Conservation (phyloP, 2,329 filamentous ascomycete species). For the Botrytis galanthina region DNA sequence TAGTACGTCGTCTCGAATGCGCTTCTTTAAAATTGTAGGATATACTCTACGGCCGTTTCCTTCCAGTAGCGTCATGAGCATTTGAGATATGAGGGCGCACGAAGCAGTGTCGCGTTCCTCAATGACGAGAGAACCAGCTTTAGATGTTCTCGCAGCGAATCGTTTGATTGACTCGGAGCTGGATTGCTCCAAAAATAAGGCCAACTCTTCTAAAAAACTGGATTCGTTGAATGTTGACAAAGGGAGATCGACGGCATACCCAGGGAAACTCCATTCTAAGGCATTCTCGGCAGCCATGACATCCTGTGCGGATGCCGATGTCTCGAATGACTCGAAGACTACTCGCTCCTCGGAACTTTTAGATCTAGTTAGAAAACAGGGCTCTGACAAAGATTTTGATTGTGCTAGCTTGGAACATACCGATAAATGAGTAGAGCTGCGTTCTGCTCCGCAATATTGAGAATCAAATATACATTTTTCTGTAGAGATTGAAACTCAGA, state of each 20-base stretch:
- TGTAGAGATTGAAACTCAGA: slow-evolving; percentile 36
- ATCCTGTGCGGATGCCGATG: slow-evolving; percentile 51
- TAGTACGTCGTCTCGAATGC: slow-evolving; percentile 59
- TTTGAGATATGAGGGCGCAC: slow-evolving; percentile 56
- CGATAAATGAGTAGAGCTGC: slow-evolving; percentile 46
- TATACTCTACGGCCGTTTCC: slow-evolving; percentile 46
- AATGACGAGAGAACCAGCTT: slow-evolving; percentile 48
- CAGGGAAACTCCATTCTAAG: slow-evolving; percentile 60
- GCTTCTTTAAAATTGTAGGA: slow-evolving; percentile 49
- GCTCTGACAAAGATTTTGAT: background rate
- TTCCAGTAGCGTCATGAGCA: slow-evolving; percentile 61
- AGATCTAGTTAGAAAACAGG: background rate
- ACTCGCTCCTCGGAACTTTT: slow-evolving; percentile 32
- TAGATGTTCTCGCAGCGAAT: slow-evolving; percentile 52
- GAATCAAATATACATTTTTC: slow-evolving; percentile 41
- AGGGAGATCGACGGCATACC: slow-evolving; percentile 49
- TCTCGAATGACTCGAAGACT: slow-evolving; percentile 61
- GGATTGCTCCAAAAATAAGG: slow-evolving; percentile 55
- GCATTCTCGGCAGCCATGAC: slow-evolving; percentile 52
- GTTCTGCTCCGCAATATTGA: slow-evolving; percentile 50
- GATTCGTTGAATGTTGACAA: slow-evolving; percentile 40
- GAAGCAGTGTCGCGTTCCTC: slow-evolving; percentile 58
- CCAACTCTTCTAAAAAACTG: slow-evolving; percentile 49
- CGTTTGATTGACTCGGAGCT: slow-evolving; percentile 51
- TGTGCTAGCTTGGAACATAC: slow-evolving; percentile 34